phyloP scores from a whole-genome alignment of 2,329 filamentous ascomycete species.

The Trichophyton mentagrophytes region DNA sequence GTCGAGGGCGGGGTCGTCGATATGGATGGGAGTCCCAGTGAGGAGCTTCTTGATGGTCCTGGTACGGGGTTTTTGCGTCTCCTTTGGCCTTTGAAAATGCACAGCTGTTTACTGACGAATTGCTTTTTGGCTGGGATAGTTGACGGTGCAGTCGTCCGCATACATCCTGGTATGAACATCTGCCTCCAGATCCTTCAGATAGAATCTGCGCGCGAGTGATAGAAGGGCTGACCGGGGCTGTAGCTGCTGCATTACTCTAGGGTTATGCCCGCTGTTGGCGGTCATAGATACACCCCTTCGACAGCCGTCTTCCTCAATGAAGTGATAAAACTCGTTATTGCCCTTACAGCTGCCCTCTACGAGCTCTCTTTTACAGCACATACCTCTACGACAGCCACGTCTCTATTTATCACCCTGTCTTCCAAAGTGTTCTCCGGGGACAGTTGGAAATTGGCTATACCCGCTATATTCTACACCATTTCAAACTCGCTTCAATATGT shows the following conservation, averaged over 20 bases:
- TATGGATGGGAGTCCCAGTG: constrained; percentile 22
- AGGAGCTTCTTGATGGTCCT: constrained; percentile 28
- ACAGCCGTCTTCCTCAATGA: constrained; percentile 92
- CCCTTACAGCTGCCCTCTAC: constrained; percentile 74
- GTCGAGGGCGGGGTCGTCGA: constrained; percentile 20
- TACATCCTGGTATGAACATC: constrained; percentile 31
- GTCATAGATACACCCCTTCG: constrained; percentile 82
- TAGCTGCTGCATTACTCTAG: constrained; percentile 90
- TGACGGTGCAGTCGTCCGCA: constrained; percentile 32
- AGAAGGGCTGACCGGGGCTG: constrained; percentile 2
- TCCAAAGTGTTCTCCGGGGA: constrained; percentile 75
- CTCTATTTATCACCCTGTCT: constrained; percentile 67
- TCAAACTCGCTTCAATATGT: constrained; percentile 93
- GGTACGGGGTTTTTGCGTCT: constrained; percentile 20
- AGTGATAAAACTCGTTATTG: constrained; percentile 76
- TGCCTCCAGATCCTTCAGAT: background rate
- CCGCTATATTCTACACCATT: constrained; percentile 74
- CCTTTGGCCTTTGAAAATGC: background rate
- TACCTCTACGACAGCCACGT: constrained; percentile 64
- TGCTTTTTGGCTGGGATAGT: constrained; percentile 17
- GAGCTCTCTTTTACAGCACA: constrained; percentile 69
- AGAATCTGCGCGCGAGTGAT: background rate
- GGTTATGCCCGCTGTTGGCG: constrained; percentile 72
- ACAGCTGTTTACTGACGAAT: background rate
- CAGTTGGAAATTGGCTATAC: constrained; percentile 88